Evolutionary conservation across 1,284 basidiomycete genomes (phyloP), one percentile per base, ranked within the genome.

Genomic region (Ganoderma sp.): DNA sequence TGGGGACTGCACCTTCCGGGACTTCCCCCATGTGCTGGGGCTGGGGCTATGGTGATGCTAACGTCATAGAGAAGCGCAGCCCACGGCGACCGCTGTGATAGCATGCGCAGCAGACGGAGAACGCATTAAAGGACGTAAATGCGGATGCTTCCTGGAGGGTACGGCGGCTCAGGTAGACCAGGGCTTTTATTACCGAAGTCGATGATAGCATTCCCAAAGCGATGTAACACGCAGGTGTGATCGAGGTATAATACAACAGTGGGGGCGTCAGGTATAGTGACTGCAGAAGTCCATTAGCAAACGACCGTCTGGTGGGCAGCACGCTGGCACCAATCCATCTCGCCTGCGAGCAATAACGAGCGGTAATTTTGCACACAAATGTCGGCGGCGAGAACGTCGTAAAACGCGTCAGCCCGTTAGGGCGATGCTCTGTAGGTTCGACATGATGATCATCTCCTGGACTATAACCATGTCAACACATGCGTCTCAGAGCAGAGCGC

Each of bases 401-500:
- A 25, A 17, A 2, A 14, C n/a, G 1, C 4, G 22, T 73, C 67
- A 74, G 41, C 64, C 60, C 1, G 71, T 74, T 14, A 75, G 61
- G 48, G 66, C 64, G 57, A 69, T 68, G 56, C 63, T 69, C 68
- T 71, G 69, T 39, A 76, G 67, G 64, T 73, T 76, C 17, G 65
- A 52, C 42, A 70, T 32, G 42, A 76, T 66, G 52, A 76, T 72
- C 25, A 68, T 71, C 42, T 76, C 75, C 67, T 76, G 75, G 41
- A 76, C 75, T 76, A 60, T 4, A 25, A 15, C 12, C 6, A 3
- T 15, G 43, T 62, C 42, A 64, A 61, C n/a, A 17, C 1, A 19
- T 22, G 50, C 10, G 7, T 5, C 14, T 12, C 14, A 37, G 28
- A 42, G 9, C 19, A 42, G 10, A 43, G 22, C 28, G 37, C 22